Evolutionary conservation across 495 filamentous ascomycete genomes (phyloP), one percentile per base, ranked within the genome.

Genomic region (Penicillium paradoxum): DNA sequence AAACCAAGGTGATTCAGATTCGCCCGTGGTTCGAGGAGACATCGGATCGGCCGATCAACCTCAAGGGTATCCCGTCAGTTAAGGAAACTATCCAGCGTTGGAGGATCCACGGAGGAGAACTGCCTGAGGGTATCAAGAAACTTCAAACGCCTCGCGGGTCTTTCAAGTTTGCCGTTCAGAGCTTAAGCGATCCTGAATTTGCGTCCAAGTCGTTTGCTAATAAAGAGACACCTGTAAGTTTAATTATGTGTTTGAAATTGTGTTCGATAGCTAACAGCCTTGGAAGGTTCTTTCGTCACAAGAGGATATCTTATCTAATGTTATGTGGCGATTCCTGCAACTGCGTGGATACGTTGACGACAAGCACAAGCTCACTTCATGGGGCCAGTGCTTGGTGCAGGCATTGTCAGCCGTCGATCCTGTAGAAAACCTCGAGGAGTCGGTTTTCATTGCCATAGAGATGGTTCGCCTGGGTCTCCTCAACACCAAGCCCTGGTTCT

Each of bases 301-400:
- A 51, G 77, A 86, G n/a, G 81, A 95, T 56, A 80, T 97, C 42
- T 68, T 85, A 10, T 81, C 82, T 17, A 89, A 96, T 62, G 81
- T 86, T 3, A 69, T 90, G 43, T 96, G 89, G 86, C 82, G 89
- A 36, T 92, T 96, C 67, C 74, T 97, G 25, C 90, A 97, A 65
- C 75, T 97, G 36, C 85, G 91, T 41, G 90, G 82, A 9, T 97
- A 95, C 57, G 73, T 93, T 33, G 81, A 95, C 55, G 79, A 85
- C 42, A 81, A 83, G 41, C 93, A 97, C 68, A 76, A 83, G 51
- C 79, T 97, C 24, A 96, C 91, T 7, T 54, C 68, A 22, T 96
- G 91, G 92, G 93, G 93, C 22, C 78, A 83, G 53, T 88, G 88
- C 10, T 72, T 97, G 19, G 79, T 83, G 30, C 79, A 81, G 46